These are phyloP conservation scores for Chaetomium tenue DNA, from an alignment of 495 filamentous ascomycete species.

Conservation along the genomic window DNA sequence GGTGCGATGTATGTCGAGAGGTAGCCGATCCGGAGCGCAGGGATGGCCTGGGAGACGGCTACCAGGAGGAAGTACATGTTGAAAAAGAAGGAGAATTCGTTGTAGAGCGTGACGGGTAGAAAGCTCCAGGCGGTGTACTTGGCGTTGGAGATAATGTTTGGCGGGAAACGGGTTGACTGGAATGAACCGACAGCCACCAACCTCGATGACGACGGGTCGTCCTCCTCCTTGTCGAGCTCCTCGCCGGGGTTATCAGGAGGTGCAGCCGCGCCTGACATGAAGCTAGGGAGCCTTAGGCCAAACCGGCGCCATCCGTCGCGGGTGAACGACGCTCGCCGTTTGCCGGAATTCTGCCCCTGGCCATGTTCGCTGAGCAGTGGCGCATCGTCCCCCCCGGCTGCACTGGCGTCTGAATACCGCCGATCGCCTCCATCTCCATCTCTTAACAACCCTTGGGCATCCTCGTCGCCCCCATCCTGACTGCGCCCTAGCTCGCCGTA, in stretches of 20 bases:
- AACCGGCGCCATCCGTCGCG: slow-evolving; percentile 40
- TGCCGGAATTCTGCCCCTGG: slow-evolving; percentile 23
- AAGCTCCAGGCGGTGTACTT: slow-evolving; percentile 98
- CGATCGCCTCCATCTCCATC: slow-evolving; percentile 52
- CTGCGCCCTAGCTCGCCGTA: slow-evolving; percentile 60
- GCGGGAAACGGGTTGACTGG: slow-evolving; percentile 62
- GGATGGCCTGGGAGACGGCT: slow-evolving; percentile 88
- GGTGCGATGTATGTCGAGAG: slow-evolving; percentile 93
- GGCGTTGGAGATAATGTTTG: slow-evolving; percentile 90
- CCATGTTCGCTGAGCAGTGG: slow-evolving; percentile 56
- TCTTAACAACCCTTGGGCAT: slow-evolving; percentile 56
- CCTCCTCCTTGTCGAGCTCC: slow-evolving; percentile 45
- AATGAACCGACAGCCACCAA: slow-evolving; percentile 50
- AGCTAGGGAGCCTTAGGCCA: slow-evolving; percentile 51
- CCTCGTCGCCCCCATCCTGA: slow-evolving; percentile 54
- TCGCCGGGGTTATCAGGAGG: slow-evolving; percentile 38
- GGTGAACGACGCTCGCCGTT: slow-evolving; percentile 36
- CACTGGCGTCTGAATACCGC: slow-evolving; percentile 53
- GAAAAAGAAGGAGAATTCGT: slow-evolving; percentile 99
- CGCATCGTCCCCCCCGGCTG: slow-evolving; percentile 60
- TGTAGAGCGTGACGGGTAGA: slow-evolving; percentile 88
- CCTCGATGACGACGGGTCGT: slow-evolving; percentile 54
- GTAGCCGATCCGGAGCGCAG: slow-evolving; percentile 85
- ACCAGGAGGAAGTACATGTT: slow-evolving; percentile 98
- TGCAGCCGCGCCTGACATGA: slow-evolving; percentile 44